Evolutionary conservation across 2,329 filamentous ascomycete species (phyloP).

Genomic region (Decorospora gaudefroyi): DNA sequence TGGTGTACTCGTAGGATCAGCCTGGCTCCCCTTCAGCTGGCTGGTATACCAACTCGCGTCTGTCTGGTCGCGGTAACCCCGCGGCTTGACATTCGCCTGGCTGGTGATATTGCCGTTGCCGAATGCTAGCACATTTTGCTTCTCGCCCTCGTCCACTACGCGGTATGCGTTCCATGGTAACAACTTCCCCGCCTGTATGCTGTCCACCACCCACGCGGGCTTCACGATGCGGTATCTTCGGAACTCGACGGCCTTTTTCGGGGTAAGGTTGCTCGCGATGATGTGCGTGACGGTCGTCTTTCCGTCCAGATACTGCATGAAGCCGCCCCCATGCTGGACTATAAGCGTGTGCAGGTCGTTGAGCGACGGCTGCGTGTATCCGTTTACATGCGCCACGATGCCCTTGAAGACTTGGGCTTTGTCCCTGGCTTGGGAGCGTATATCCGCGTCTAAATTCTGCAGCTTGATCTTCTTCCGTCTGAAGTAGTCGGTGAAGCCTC

Average conservation of each 20-base stretch:
- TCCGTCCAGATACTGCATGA: conserved; percentile 90
- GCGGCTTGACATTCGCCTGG: conserved; percentile 63
- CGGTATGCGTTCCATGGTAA: conserved; percentile 86
- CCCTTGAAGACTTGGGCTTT: conserved; percentile 88
- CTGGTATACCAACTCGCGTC: conserved; percentile 80
- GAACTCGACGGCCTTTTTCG: conserved; percentile 91
- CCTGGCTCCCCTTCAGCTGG: conserved; percentile 60
- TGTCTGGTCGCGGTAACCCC: conserved; percentile 79
- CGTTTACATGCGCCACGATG: conserved; percentile 88
- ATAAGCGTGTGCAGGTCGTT: conserved; percentile 87
- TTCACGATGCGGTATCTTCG: conserved; percentile 87
- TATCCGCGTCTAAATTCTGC: conserved; percentile 86
- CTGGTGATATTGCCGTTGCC: conserved; percentile 66
- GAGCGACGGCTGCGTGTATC: conserved; percentile 92
- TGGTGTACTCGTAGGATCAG: conserved; percentile 35
- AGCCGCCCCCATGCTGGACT: conserved; percentile 90
- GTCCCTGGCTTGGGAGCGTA: conserved; percentile 69
- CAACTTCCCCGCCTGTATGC: conserved; percentile 76
- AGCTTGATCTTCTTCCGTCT: conserved; percentile 95
- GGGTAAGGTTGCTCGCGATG: conserved; percentile 85
- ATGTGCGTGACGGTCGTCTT: conserved; percentile 97
- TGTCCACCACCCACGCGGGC: conserved; percentile 92
- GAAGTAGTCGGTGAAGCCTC: conserved; percentile 90
- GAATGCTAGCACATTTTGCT: conserved; percentile 76
- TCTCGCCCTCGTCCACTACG: conserved; percentile 79